A percentile compares a stretch with the other conserved stretches of the same genome.
Evolutionary conservation across 2,329 filamentous ascomycete genomes (phyloP).

Genomic region (Mycogone perniciosa): DNA sequence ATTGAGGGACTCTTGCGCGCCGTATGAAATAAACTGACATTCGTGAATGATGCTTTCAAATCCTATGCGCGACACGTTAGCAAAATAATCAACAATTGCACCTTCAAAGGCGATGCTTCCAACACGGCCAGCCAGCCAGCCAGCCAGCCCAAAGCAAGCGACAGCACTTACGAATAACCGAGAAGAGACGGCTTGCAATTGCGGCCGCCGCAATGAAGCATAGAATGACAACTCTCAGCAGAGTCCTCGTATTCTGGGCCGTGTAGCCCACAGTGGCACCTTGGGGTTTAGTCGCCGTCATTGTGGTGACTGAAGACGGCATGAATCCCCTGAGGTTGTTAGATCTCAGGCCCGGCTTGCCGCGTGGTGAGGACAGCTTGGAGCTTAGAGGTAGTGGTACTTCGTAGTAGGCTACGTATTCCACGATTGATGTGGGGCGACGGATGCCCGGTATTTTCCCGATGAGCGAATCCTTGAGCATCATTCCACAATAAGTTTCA

Average conservation of each 20-base stretch:
- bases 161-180: conserved; percentile 77
- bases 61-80: conserved; percentile 46
- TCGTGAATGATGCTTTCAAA: conserved; percentile 99
- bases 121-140: not conserved
- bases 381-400: conserved; percentile 28
- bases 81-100: conserved; percentile 9
- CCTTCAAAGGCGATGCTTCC: conserved; percentile 4
- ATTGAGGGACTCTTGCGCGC: not conserved
- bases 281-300: conserved; percentile 38
- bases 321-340: conserved; percentile 27
- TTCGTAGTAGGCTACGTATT: conserved; percentile 11
- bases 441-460: conserved; percentile 14
- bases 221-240: conserved; percentile 86
- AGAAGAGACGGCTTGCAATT: conserved; percentile 91
- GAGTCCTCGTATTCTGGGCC: conserved; percentile 73
- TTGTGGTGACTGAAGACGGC: conserved; percentile 33
- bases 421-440: conserved; percentile 7
- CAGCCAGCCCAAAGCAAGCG: not conserved
- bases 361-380: conserved; percentile 37
- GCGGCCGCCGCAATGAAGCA: conserved; percentile 85
- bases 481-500: not conserved
- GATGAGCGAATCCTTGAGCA: not conserved
- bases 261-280: conserved; percentile 67
- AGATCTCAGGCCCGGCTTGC: conserved; percentile 23
- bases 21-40: conserved; percentile 57